phyloP scores from a whole-genome alignment of 2,329 filamentous ascomycete species.

The Sporothrix phasma region DNA sequence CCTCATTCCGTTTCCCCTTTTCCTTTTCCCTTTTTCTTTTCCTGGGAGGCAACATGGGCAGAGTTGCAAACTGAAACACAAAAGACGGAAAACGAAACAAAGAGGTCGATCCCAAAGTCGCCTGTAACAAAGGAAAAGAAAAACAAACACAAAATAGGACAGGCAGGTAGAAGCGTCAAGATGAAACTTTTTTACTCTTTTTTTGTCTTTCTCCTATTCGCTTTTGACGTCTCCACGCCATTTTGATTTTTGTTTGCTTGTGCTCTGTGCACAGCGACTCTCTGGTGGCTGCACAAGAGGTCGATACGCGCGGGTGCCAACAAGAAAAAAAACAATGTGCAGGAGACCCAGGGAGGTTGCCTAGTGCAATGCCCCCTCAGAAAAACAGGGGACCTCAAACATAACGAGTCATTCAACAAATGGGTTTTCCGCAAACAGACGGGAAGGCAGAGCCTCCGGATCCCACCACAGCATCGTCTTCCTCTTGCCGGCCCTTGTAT shows the following conservation, averaged over 20 bases:
- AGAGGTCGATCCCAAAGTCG: background rate
- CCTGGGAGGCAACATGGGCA: too few species aligned
- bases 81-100: background rate
- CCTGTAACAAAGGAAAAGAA: too few species aligned
- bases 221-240: background rate
- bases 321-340: background rate
- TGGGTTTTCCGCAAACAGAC: background rate
- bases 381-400: background rate
- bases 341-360: background rate
- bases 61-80: too few species aligned
- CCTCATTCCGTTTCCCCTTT: too few species aligned
- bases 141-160: background rate
- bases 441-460: background rate
- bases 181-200: background rate
- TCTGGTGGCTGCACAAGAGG: background rate
- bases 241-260: background rate
- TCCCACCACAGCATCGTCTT: background rate
- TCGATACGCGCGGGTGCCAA: background rate
- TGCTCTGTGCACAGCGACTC: background rate
- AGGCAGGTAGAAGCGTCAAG: background rate
- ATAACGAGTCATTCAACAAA: background rate
- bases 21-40: background rate
- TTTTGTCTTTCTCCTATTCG: background rate
- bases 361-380: background rate
- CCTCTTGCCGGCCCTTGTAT: background rate